These are phyloP conservation scores for Macrolepiota dolichaula DNA, from an alignment of 768 basidiomycete species.

Conservation along the genomic window DNA sequence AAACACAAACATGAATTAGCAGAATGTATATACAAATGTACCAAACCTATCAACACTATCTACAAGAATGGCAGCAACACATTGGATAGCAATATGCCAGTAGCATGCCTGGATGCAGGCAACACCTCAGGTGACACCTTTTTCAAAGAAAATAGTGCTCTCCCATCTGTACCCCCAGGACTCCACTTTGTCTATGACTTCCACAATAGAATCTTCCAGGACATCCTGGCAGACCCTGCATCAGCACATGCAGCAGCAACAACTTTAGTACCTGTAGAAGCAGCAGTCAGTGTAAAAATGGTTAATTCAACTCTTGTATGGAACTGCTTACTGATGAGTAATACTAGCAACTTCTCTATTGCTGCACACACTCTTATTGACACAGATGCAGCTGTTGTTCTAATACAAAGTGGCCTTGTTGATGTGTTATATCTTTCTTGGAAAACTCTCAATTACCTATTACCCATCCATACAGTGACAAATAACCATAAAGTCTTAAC, in stretches of 20 bases:
- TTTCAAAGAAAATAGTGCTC: too few species aligned
- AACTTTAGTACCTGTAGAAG: too few species aligned
- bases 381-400: slow-evolving; percentile 25
- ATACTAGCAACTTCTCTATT: not conserved
- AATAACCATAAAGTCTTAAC: slow-evolving; percentile 1
- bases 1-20: not conserved
- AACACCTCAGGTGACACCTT: too few species aligned
- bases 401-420: slow-evolving; percentile 25
- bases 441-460: slow-evolving; percentile 1
- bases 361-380: slow-evolving; percentile 22
- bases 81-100: not conserved
- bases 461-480: slow-evolving; percentile 7
- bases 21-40: not conserved
- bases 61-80: not conserved
- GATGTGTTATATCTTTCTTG: slow-evolving; percentile 7
- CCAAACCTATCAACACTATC: not conserved
- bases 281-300: not conserved
- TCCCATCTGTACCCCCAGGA: too few species aligned
- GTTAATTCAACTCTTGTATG: not conserved
- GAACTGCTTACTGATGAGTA: not conserved
- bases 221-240: too few species aligned
- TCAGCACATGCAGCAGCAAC: too few species aligned
- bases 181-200: not conserved
- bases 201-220: too few species aligned
- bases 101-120: not conserved